Percentiles rank a stretch among this genome's conserved stretches.
These are phyloP conservation scores for Calocybe gambosa DNA, from an alignment of 1,284 basidiomycete genomes.

Conservation along the genomic window DNA sequence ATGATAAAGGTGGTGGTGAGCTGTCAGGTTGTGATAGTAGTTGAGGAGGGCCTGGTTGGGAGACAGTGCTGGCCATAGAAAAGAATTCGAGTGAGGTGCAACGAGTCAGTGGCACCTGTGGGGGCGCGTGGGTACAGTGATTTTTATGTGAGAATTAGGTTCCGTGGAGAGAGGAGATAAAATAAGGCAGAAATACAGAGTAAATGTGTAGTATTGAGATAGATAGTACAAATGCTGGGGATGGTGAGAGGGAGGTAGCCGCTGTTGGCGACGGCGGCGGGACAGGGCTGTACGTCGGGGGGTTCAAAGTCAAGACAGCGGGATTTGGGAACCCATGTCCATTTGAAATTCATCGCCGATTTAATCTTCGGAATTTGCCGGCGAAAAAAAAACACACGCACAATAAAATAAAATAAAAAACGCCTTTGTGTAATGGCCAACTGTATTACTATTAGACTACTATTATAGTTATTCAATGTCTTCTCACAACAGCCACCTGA, in stretches of 20 bases:
- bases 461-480: constrained; percentile 38
- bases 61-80: constrained; percentile 22
- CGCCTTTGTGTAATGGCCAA: neutral
- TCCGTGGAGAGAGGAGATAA: constrained; percentile 12
- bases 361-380: constrained; percentile 20
- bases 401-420: neutral
- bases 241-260: neutral
- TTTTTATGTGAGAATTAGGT: constrained; percentile 15
- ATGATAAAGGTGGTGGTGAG: constrained; percentile 28
- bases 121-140: constrained; percentile 14
- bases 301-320: constrained; percentile 19
- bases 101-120: constrained; percentile 10
- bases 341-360: constrained; percentile 25
- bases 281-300: constrained; percentile 16
- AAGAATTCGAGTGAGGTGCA: constrained; percentile 5
- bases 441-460: neutral
- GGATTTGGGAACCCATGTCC: constrained; percentile 7
- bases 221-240: constrained; percentile 12
- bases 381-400: neutral
- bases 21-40: constrained; percentile 19
- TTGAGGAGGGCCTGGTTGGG: constrained; percentile 18
- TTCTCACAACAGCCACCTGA: constrained; percentile 70
- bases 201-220: constrained; percentile 9
- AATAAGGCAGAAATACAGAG: constrained; percentile 12
- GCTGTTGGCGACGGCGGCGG: constrained; percentile 14